These are phyloP conservation scores for Medakamo hakoo DNA, from an alignment of 139 green algal genomes.

Conservation along the genomic window DNA sequence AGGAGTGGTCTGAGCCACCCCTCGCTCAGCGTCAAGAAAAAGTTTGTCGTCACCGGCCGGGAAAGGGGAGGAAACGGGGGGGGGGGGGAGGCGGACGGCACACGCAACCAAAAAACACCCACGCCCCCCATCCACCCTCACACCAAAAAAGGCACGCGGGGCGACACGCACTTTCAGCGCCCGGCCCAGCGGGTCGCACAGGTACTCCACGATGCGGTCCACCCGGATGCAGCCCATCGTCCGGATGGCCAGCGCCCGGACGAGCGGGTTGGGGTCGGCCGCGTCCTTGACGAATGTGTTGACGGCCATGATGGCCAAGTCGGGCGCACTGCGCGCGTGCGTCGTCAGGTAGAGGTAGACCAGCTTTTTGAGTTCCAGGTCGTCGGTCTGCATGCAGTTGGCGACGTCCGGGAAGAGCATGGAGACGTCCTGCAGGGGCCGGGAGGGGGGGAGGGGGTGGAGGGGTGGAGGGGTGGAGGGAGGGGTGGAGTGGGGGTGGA, in stretches of 20 bases:
- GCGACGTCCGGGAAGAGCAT: conserved; percentile 91
- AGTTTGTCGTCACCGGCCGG: neutral
- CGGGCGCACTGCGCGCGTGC: conserved; percentile 96
- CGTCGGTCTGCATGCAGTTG: conserved; percentile 95
- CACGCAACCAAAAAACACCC: too few species aligned
- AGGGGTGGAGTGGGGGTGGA: too few species aligned
- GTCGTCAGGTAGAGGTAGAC: conserved; percentile 99
- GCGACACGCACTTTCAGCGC: conserved; percentile 26
- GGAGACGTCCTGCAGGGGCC: too few species aligned
- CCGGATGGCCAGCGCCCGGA: conserved; percentile 87
- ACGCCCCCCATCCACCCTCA: neutral
- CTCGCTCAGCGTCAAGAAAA: too few species aligned
- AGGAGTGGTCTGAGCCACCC: too few species aligned
- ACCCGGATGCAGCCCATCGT: conserved; percentile 99
- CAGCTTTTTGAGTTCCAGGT: conserved; percentile 91
- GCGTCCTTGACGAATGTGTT: conserved; percentile 99
- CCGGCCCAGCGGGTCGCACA: conserved; percentile 89
- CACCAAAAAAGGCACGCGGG: too few species aligned
- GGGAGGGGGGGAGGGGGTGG: too few species aligned
- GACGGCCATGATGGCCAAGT: conserved; percentile 96
- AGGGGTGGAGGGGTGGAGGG: too few species aligned
- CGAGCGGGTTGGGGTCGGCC: conserved; percentile 93
- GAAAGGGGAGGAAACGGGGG: too few species aligned
- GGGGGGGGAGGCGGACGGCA: too few species aligned
- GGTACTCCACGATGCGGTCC: conserved; percentile 97